Conservation (phyloP, 257 asterid genomes). For the Nyctanthes arbortristis region DNA sequence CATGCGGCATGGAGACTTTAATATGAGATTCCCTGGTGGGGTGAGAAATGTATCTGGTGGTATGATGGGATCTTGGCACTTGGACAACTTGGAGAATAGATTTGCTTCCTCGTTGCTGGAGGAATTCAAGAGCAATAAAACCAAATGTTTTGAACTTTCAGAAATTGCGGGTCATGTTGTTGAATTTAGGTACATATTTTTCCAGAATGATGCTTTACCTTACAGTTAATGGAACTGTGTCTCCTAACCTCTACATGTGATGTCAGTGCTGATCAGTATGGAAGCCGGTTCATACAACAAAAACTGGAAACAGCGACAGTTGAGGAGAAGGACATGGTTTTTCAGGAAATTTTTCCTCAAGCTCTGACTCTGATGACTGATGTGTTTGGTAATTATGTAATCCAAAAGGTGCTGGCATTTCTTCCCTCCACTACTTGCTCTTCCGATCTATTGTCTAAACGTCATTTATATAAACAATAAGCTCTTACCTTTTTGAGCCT, state of each 20-base stretch:
- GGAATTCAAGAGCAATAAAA: constrained; percentile 94
- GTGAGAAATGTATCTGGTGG: constrained; percentile 71
- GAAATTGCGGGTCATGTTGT: constrained; percentile 93
- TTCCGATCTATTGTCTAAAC: background rate
- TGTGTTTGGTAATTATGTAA: constrained; percentile 93
- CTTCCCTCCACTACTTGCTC: constrained; percentile 6
- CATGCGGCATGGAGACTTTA: constrained; percentile 73
- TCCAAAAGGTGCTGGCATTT: constrained; percentile 69
- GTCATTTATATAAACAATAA: constrained; percentile 3
- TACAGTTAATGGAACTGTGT: constrained; percentile 8
- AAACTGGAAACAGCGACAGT: constrained; percentile 91
- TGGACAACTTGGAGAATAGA: constrained; percentile 71
- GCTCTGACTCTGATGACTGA: constrained; percentile 91
- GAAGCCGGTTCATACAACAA: constrained; percentile 97
- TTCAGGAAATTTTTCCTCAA: constrained; percentile 82
- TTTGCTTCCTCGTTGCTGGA: constrained; percentile 75
- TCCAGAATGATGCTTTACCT: background rate
- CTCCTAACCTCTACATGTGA: constrained; percentile 18
- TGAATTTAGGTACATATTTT: constrained; percentile 72
- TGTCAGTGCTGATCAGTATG: constrained; percentile 87
- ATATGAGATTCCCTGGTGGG: constrained; percentile 63
- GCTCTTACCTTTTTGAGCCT: constrained; percentile 18
- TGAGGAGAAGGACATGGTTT: constrained; percentile 91
- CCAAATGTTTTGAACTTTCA: constrained; percentile 81
- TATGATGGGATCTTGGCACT: constrained; percentile 77